Base-by-base conservation (phyloP, 768 basidiomycete genomes). In the Mycena kentingensis region DNA sequence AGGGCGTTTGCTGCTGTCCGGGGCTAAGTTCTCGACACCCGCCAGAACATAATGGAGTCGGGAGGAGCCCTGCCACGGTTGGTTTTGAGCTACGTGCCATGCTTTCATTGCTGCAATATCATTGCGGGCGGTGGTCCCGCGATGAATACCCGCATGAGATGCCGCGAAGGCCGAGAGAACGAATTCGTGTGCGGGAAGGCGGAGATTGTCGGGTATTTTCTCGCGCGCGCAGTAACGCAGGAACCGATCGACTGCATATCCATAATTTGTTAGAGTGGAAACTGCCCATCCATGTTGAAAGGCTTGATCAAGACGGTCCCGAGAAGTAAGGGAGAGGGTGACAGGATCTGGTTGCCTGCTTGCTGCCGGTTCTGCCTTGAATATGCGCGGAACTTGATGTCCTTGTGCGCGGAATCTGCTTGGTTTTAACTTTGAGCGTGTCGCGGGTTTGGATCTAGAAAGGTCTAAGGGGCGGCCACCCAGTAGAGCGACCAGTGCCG, bases 1-100 rank as follows among this genome's bases (percentile, higher is more conserved):
- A 0, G 61, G 60, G 0, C 27, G 38, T 5, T 35, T 45, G 10
- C 60, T 61, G 2, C 52, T 46, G 2, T 35, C 29, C 0, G 67
- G 71, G 4, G 66, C 47, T 2, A 67, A 48, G 16, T 66, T 67
- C 8, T 51, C 38, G 2, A 63, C 55, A 0, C 69, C 66, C 11
- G 61, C 54, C 0, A 70, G 29, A 1, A 70, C 50, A n/a, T 67
- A 63, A 21, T 46, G 28, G 0, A 73, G 63, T 1, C 52, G 54
- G 0, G 32, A 1, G 1, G 55, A 45, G 0, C 37, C 37, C 8
- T 10, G 37, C 37, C 37, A 39, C 10, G 37, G 37, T 22, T 19
- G 13, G 19, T 39, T 19, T 10, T 39, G 8, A 10, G 10, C 15
- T 10, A 39, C 21, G 18, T 39, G 37, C 37, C 37, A 39, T 11